phyloP scores from a whole-genome alignment of 1,284 basidiomycete genomes.

The Sporisorium graminicola region DNA sequence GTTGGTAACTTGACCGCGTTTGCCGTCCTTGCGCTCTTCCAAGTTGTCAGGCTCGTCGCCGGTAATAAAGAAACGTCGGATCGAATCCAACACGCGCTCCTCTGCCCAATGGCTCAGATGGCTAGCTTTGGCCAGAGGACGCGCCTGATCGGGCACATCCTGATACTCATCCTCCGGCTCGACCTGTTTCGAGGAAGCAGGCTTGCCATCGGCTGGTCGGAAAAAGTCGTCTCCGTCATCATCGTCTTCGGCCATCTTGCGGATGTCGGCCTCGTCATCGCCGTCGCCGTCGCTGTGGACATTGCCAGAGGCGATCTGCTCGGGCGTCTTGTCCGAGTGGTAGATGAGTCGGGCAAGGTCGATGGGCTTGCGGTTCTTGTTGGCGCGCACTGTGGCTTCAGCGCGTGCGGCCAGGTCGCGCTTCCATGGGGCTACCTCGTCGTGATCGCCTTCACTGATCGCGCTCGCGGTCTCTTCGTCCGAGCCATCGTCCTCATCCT shows the following conservation, averaged over 20 bases:
- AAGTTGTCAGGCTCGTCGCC: slow-evolving; percentile 72
- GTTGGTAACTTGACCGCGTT: slow-evolving; percentile 36
- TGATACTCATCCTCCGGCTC: slow-evolving; percentile 45
- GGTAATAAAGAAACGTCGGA: slow-evolving; percentile 91
- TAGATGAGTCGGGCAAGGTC: slow-evolving; percentile 93
- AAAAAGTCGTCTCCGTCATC: slow-evolving; percentile 81
- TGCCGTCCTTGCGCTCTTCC: slow-evolving; percentile 51
- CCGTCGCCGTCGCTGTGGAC: slow-evolving; percentile 19
- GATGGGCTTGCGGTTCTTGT: slow-evolving; percentile 68
- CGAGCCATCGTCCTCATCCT: slow-evolving; percentile 54
- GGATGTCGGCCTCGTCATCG: slow-evolving; percentile 37
- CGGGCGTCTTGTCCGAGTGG: slow-evolving; percentile 77
- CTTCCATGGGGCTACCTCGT: slow-evolving; percentile 79
- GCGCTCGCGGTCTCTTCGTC: slow-evolving; percentile 60
- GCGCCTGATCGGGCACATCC: slow-evolving; percentile 80
- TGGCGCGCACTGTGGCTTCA: slow-evolving; percentile 71
- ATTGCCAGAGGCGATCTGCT: slow-evolving; percentile 77
- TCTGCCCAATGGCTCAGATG: slow-evolving; percentile 81
- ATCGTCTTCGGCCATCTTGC: slow-evolving; percentile 65
- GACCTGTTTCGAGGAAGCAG: slow-evolving; percentile 70
- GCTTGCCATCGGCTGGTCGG: slow-evolving; percentile 71
- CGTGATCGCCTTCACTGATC: slow-evolving; percentile 51
- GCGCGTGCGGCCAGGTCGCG: slow-evolving; percentile 78
- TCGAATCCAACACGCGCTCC: slow-evolving; percentile 85
- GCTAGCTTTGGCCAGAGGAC: slow-evolving; percentile 74